Conservation (phyloP, 768 basidiomycete genomes). For the Rubroboletus satanas region DNA sequence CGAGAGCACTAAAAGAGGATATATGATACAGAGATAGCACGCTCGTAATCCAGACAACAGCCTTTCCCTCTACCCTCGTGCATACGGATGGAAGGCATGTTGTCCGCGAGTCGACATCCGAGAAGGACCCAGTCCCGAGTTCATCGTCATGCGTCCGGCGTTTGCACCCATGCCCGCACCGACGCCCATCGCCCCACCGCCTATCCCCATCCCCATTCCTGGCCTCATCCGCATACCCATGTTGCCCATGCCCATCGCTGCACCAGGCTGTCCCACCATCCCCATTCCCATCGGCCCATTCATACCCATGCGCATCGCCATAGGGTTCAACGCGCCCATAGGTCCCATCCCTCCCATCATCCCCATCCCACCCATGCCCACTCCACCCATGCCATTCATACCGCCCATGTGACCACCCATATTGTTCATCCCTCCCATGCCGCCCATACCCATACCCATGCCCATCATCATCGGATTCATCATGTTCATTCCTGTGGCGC, state of each 20-base stretch:
- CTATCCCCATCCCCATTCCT: constrained; percentile 40
- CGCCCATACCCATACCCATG: constrained; percentile 48
- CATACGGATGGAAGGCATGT: constrained; percentile 64
- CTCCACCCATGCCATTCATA: constrained; percentile 16
- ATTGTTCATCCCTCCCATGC: constrained; percentile 33
- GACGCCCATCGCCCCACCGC: constrained; percentile 37
- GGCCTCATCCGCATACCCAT: constrained; percentile 37
- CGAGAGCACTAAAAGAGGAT: constrained; percentile 23
- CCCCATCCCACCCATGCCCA: constrained; percentile 34
- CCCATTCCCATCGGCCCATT: constrained; percentile 36
- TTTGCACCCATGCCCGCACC: constrained; percentile 29
- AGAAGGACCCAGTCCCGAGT: constrained; percentile 44
- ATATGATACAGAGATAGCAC: constrained; percentile 30
- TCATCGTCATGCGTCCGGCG: constrained; percentile 40
- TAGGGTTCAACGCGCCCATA: constrained; percentile 27
- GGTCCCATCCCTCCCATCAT: constrained; percentile 34
- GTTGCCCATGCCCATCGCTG: constrained; percentile 18
- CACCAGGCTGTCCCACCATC: constrained; percentile 30
- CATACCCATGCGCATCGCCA: constrained; percentile 37
- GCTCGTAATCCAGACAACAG: not conserved
- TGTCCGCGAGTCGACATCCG: constrained; percentile 51
- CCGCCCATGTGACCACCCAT: constrained; percentile 19
- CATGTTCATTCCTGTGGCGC: constrained; percentile 48
- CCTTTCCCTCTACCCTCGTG: constrained; percentile 28
- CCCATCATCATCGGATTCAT: constrained; percentile 47